These are phyloP conservation scores for Oryza meyeriana DNA, from an alignment of 176 grass and related monocot genomes.

Conservation along the genomic window DNA sequence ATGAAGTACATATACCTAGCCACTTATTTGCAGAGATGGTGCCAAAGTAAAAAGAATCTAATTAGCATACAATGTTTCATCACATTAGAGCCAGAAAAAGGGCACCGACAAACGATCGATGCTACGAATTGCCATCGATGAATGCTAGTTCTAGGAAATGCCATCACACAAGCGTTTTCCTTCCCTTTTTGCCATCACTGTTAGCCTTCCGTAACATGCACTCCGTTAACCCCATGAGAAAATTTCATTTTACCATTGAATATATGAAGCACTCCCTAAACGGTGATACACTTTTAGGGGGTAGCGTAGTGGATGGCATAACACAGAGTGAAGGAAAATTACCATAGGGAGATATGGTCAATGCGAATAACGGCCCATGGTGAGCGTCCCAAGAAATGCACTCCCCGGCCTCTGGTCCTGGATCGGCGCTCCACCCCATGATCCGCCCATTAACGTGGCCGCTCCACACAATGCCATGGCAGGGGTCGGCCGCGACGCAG, in stretches of 20 bases:
- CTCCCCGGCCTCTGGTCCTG: slow-evolving; percentile 32
- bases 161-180: no score
- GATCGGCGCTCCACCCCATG: slow-evolving; percentile 49
- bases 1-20: background rate
- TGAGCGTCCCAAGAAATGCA: slow-evolving; percentile 62
- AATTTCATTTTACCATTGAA: no score
- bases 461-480: slow-evolving; percentile 69
- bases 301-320: no score
- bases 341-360: slow-evolving; percentile 68
- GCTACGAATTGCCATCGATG: no score
- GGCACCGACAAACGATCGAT: no score
- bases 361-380: slow-evolving; percentile 48
- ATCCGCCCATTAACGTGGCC: slow-evolving; percentile 64
- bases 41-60: background rate
- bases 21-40: background rate
- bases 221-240: no score
- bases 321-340: slow-evolving; percentile 3
- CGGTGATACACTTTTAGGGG: no score
- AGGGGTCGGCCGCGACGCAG: slow-evolving; percentile 45
- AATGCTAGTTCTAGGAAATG: no score
- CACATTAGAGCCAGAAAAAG: no score
- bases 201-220: no score
- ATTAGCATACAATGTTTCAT: background rate
- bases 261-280: no score
- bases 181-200: no score